Evolutionary conservation across 2,329 filamentous ascomycete genomes (phyloP).

Genomic region (Alternaria brassicae): DNA sequence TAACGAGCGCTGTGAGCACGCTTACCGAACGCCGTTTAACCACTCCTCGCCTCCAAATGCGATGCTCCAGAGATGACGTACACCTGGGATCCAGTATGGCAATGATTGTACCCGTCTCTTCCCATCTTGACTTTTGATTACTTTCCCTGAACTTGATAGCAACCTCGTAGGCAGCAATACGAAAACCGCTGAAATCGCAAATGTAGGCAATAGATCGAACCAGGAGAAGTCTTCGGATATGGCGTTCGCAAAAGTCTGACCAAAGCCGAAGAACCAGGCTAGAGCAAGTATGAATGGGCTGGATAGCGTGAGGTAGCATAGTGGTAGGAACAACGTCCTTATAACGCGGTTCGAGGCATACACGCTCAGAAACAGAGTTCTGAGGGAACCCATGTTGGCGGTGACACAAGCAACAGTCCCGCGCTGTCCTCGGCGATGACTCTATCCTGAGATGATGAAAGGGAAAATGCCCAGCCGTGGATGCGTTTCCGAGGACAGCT

Average conservation of each 20-base stretch:
- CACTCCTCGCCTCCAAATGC: slow-evolving; percentile 55
- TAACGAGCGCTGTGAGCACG: neutral
- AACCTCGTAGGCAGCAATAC: slow-evolving; percentile 41
- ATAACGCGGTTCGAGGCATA: slow-evolving; percentile 44
- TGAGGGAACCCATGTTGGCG: slow-evolving; percentile 40
- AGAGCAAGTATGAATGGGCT: slow-evolving; percentile 41
- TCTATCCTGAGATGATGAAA: slow-evolving; percentile 7
- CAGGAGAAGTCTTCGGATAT: slow-evolving; percentile 35
- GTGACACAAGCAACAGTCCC: slow-evolving; percentile 9
- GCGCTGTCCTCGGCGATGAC: slow-evolving; percentile 10
- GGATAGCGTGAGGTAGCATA: slow-evolving; percentile 40
- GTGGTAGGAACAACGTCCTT: slow-evolving; percentile 45
- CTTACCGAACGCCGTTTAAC: slow-evolving; percentile 53
- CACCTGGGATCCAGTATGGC: slow-evolving; percentile 67
- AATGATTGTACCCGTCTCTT: slow-evolving; percentile 55
- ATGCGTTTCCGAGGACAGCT: slow-evolving; percentile 4
- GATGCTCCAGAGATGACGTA: slow-evolving; percentile 63
- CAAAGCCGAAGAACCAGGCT: slow-evolving; percentile 32
- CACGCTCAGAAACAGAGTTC: slow-evolving; percentile 43
- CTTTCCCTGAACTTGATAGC: slow-evolving; percentile 31
- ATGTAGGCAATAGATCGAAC: slow-evolving; percentile 40
- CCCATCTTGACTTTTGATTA: slow-evolving; percentile 33
- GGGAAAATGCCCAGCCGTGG: slow-evolving; percentile 8
- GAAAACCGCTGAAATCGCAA: slow-evolving; percentile 38
- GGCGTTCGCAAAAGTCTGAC: slow-evolving; percentile 23